Evolutionary conservation across 305 asterid genomes (phyloP), one percentile per base, ranked within the genome.

Genomic region (Solanum chacoense): DNA sequence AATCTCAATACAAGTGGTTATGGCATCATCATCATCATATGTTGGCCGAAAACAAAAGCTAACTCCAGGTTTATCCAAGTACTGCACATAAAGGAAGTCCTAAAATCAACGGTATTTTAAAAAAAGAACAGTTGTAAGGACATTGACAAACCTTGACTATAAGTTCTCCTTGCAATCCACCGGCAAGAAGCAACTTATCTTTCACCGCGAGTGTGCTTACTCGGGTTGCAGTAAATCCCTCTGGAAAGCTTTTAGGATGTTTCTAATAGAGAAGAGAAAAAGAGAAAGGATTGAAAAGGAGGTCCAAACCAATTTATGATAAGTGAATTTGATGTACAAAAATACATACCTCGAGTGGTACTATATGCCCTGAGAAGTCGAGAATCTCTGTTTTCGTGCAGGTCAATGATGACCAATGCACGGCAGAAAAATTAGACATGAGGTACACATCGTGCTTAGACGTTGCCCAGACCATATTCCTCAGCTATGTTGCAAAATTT

Each of bases 161-260:
- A 74, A 74, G 80, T 32, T 74, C 80, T 74, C 80, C 80, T 31
- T 18, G 80, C 11, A 94, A 93, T 84, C 99, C 98, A 91, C 99
- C 99, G 16, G 96, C 98, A 90, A 97, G 97, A 79, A 97, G 92
- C 91, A 96, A 93, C 73, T 94, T 94, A 91, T 97, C 96, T 91
- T 94, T 95, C 88, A 95, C 97, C 11, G 98, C 98, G 59, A 97
- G 91, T 38, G 99, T 96, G 94, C 98, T 96, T 90, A 97, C 93
- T 94, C 8, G 97, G 78, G 98, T 95, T 90, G 91, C 96, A 4
- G 94, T 92, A 92, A 97, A 95, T 89, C 99, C 99, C 92, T 94
- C 99, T 89, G 94, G 91, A 87, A 97, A 89, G 92, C 95, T 97
- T 89, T 98, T 98, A 89, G 98, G 98, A 92, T 97, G 99, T 92